Percentiles rank a stretch among this genome's conserved stretches.
Conservation (phyloP, 768 basidiomycete genomes). For the Saitozyma sp. region DNA sequence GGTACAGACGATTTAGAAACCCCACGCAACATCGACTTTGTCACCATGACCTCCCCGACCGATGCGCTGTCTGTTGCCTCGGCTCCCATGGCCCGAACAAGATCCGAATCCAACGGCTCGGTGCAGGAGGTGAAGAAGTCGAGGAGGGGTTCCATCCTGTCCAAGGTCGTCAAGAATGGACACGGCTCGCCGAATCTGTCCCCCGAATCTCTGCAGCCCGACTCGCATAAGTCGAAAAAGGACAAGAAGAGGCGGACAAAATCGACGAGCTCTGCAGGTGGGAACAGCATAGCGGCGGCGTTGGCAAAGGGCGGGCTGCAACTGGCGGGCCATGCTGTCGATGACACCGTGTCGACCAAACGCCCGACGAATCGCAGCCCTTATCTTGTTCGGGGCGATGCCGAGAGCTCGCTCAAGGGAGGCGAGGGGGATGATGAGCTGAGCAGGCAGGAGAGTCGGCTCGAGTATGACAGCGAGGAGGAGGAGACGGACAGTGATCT, state of each 20-base stretch:
- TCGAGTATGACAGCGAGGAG: constrained; percentile 46
- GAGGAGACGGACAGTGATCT: constrained; percentile 57
- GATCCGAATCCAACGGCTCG: background rate
- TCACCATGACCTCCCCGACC: too few species aligned
- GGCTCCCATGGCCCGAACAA: background rate
- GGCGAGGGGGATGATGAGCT: constrained; percentile 7
- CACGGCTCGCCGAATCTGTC: background rate
- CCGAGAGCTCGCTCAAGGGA: constrained; percentile 13
- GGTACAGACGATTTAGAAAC: too few species aligned
- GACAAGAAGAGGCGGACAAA: constrained; percentile 7
- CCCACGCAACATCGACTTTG: too few species aligned
- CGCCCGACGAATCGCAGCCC: constrained; percentile 18
- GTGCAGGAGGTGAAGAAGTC: background rate
- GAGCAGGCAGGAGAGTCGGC: constrained; percentile 25
- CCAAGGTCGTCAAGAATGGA: background rate
- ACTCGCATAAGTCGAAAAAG: background rate
- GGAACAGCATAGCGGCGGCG: constrained; percentile 9
- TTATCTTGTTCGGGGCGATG: constrained; percentile 23
- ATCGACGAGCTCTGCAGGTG: constrained; percentile 8
- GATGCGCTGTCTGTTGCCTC: background rate
- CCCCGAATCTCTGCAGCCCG: background rate
- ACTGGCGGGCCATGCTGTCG: constrained; percentile 15
- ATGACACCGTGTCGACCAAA: constrained; percentile 12
- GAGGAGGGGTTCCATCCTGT: background rate
- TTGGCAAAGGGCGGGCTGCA: constrained; percentile 32